phyloP scores from a whole-genome alignment of 2,329 filamentous ascomycete species.

The Claviceps maximensis region DNA sequence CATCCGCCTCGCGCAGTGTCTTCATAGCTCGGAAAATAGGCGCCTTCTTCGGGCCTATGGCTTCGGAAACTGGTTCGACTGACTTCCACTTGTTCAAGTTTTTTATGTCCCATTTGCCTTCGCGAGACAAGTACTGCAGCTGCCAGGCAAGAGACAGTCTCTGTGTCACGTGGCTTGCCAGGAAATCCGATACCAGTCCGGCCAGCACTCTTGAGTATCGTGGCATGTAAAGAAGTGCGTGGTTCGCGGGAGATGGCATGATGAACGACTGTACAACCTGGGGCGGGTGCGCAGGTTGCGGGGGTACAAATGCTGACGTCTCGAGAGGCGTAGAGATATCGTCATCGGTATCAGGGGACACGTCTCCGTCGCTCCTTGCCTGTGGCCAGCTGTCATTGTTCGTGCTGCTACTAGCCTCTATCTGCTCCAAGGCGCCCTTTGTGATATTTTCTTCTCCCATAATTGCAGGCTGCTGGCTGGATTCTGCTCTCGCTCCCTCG shows the following conservation, averaged over 20 bases:
- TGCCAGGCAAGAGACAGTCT: slow-evolving; percentile 82
- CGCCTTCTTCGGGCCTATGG: slow-evolving; percentile 42
- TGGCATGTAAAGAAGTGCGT: slow-evolving; percentile 73
- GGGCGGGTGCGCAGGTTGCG: slow-evolving; percentile 33
- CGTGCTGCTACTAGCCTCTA: not conserved
- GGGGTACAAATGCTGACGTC: slow-evolving; percentile 22
- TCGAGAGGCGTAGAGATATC: slow-evolving; percentile 35
- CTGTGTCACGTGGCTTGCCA: slow-evolving; percentile 59
- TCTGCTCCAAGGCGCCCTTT: not conserved
- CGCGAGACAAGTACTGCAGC: slow-evolving; percentile 71
- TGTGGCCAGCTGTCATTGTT: not conserved
- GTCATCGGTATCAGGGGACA: slow-evolving; percentile 24
- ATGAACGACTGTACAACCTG: slow-evolving; percentile 54
- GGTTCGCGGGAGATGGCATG: slow-evolving; percentile 64
- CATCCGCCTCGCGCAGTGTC: slow-evolving; percentile 80
- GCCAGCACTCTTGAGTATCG: slow-evolving; percentile 62
- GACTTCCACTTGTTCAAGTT: slow-evolving; percentile 86
- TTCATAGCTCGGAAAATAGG: slow-evolving; percentile 81
- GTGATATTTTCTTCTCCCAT: not conserved
- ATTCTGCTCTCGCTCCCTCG: slow-evolving; percentile 13
- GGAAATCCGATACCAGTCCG: slow-evolving; percentile 71
- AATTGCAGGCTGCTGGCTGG: slow-evolving; percentile 9
- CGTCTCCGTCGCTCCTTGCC: not conserved
- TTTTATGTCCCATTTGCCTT: slow-evolving; percentile 97
- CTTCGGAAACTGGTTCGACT: slow-evolving; percentile 61